Percentiles rank a stretch among this genome's conserved stretches.
These are phyloP conservation scores for Kwoniella mangroviensis DNA, from an alignment of 768 basidiomycete genomes.

Conservation along the genomic window DNA sequence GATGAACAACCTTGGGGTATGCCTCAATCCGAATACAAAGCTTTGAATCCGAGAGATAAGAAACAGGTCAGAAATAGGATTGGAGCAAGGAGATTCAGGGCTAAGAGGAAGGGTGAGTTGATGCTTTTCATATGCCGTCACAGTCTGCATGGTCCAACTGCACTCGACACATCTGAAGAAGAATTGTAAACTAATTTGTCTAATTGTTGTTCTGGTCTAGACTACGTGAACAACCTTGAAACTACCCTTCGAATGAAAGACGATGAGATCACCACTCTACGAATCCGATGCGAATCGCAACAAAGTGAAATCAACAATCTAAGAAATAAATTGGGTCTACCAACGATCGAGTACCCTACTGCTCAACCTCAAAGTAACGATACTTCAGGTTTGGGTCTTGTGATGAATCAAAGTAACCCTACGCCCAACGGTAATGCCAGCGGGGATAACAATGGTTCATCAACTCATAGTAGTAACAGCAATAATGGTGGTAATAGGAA, in stretches of 20 bases:
- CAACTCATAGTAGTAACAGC: not conserved
- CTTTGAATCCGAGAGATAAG: constrained; percentile 49
- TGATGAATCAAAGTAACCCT: constrained; percentile 3
- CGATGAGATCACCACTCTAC: constrained; percentile 30
- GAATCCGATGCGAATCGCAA: constrained; percentile 23
- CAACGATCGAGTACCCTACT: constrained; percentile 12
- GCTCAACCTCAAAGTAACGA: not conserved
- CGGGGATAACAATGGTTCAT: not conserved
- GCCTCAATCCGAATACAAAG: constrained; percentile 50
- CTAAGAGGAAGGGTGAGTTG: constrained; percentile 48
- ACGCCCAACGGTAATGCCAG: not conserved
- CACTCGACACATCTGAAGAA: too few relatives aligned
- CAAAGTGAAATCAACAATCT: constrained; percentile 42
- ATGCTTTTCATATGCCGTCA: too few relatives aligned
- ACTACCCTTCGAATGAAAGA: constrained; percentile 17
- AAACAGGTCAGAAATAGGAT: constrained; percentile 52
- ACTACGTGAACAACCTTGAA: constrained; percentile 45
- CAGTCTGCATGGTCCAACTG: too few relatives aligned
- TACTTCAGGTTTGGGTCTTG: constrained; percentile 17
- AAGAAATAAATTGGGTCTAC: constrained; percentile 37
- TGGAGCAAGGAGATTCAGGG: constrained; percentile 41
- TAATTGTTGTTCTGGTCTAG: too few relatives aligned
- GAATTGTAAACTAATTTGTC: too few relatives aligned
- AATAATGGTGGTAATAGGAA: not conserved
- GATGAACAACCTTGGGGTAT: constrained; percentile 49